Evolutionary conservation across 352 stramenopile species (phyloP).

Genomic region (Pythium angustatum): DNA sequence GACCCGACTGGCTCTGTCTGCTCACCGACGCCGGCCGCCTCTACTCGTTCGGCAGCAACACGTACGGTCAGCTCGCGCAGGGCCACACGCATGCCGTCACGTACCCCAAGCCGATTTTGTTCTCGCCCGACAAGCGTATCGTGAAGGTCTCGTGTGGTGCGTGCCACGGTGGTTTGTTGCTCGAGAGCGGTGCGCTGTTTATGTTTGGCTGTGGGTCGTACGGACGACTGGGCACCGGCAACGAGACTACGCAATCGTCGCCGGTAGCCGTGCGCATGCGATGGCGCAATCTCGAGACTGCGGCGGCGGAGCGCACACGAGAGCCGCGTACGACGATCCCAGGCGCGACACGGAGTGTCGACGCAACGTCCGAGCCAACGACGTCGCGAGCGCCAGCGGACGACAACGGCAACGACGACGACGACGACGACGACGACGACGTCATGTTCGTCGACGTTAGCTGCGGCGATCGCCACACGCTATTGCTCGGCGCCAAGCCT

Average conservation of each 20-base stretch:
- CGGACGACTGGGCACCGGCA: slow-evolving; percentile 51
- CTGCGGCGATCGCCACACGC: slow-evolving; percentile 70
- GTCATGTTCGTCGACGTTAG: slow-evolving; percentile 65
- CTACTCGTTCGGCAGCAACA: slow-evolving; percentile 59
- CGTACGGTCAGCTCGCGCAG: slow-evolving; percentile 64
- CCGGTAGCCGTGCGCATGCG: slow-evolving; percentile 42
- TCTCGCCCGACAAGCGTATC: slow-evolving; percentile 39
- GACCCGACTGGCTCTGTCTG: slow-evolving; percentile 51
- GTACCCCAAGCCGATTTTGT: slow-evolving; percentile 32
- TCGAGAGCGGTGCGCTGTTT: slow-evolving; percentile 56
- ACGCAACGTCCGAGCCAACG: not conserved
- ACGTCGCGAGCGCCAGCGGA: not conserved
- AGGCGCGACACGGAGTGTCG: not conserved
- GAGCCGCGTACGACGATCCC: slow-evolving; percentile 18
- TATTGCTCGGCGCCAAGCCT: slow-evolving; percentile 35
- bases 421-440: slow-evolving; percentile 30
- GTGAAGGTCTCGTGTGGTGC: slow-evolving; percentile 52
- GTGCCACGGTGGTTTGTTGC: slow-evolving; percentile 57
- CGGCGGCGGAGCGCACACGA: not conserved
- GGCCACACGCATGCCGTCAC: slow-evolving; percentile 32
- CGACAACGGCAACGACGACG: not conserved
- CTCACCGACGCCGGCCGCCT: slow-evolving; percentile 46
- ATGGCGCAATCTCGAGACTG: slow-evolving; percentile 38
- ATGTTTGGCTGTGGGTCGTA: slow-evolving; percentile 75
- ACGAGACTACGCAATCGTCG: slow-evolving; percentile 21